Evolutionary conservation across 2,329 filamentous ascomycete species (phyloP).

Genomic region (Cadophora sp.): DNA sequence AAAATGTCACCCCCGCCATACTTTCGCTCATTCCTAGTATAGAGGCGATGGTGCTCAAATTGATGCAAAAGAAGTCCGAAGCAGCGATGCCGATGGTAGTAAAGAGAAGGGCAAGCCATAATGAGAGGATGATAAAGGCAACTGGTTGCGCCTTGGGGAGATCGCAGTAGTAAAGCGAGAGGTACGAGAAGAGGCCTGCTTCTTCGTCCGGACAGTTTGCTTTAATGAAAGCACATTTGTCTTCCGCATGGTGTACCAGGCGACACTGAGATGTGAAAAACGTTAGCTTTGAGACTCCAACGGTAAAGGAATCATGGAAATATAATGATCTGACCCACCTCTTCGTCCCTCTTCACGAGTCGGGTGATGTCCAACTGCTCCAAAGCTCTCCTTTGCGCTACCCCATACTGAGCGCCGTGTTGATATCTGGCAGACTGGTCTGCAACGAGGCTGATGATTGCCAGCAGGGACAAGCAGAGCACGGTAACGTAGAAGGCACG

Average conservation of each 20-base stretch:
- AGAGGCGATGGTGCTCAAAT: conserved; percentile 89
- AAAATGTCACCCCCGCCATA: conserved; percentile 92
- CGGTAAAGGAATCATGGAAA: neutral
- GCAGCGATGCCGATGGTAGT: conserved; percentile 97
- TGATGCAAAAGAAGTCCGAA: conserved; percentile 98
- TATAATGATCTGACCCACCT: conserved; percentile 36
- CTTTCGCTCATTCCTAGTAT: conserved; percentile 95
- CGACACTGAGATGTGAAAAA: conserved; percentile 64
- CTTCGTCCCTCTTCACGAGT: conserved; percentile 43
- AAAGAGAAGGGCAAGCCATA: conserved; percentile 90
- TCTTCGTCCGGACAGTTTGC: conserved; percentile 87
- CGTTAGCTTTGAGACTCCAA: conserved; percentile 2
- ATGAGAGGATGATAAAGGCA: conserved; percentile 78
- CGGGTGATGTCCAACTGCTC: conserved; percentile 34
- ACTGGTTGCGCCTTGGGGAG: conserved; percentile 72
- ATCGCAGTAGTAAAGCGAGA: conserved; percentile 88
- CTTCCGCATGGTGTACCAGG: conserved; percentile 74
- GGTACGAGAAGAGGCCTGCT: conserved; percentile 86
- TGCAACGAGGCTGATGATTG: conserved; percentile 41
- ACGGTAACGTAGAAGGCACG: conserved; percentile 45
- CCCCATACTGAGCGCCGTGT: conserved; percentile 40
- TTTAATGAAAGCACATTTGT: conserved; percentile 88
- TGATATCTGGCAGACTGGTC: conserved; percentile 42
- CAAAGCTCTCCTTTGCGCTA: conserved; percentile 39
- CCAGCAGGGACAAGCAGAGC: conserved; percentile 40